These are phyloP conservation scores for Aspergillus texensis DNA, from an alignment of 2,329 filamentous ascomycete species.

Conservation along the genomic window DNA sequence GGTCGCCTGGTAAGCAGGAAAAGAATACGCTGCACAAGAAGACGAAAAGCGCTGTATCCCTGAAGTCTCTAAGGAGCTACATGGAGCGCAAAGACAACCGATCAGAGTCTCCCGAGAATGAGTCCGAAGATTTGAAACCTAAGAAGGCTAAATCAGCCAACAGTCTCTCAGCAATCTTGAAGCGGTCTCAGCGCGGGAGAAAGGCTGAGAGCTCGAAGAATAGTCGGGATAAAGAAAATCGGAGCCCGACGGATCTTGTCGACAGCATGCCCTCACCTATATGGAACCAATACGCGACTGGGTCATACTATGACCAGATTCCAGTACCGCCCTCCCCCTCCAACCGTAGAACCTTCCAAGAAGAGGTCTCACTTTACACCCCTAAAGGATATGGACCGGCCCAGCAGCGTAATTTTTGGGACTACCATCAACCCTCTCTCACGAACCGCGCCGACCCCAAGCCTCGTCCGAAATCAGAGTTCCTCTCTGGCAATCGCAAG, in stretches of 20 bases:
- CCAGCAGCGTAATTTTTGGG: slow-evolving; percentile 64
- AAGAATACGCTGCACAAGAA: slow-evolving; percentile 53
- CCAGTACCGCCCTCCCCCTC: slow-evolving; percentile 48
- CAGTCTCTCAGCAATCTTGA: slow-evolving; percentile 76
- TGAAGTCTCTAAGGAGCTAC: slow-evolving; percentile 51
- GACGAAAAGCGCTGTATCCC: slow-evolving; percentile 57
- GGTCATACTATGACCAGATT: slow-evolving; percentile 35
- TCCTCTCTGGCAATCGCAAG: slow-evolving; percentile 46
- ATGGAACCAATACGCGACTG: slow-evolving; percentile 72
- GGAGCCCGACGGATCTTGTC: slow-evolving; percentile 58
- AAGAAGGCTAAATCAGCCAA: slow-evolving; percentile 82
- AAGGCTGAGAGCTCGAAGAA: slow-evolving; percentile 58
- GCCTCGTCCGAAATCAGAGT: slow-evolving; percentile 56
- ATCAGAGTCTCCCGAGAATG: slow-evolving; percentile 32
- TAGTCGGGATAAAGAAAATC: slow-evolving; percentile 79
- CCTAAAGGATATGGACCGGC: slow-evolving; percentile 62
- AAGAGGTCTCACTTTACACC: slow-evolving; percentile 62
- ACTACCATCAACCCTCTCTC: slow-evolving; percentile 52
- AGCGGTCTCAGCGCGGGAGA: slow-evolving; percentile 70
- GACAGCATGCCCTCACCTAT: slow-evolving; percentile 67
- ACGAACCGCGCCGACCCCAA: slow-evolving; percentile 43
- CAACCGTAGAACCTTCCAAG: slow-evolving; percentile 49
- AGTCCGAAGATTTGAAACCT: slow-evolving; percentile 47
- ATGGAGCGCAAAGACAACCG: slow-evolving; percentile 50
- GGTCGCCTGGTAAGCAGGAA: slow-evolving; percentile 41